Base-by-base conservation (phyloP, 2,329 filamentous ascomycete genomes). In the Cladosporium halotolerans region DNA sequence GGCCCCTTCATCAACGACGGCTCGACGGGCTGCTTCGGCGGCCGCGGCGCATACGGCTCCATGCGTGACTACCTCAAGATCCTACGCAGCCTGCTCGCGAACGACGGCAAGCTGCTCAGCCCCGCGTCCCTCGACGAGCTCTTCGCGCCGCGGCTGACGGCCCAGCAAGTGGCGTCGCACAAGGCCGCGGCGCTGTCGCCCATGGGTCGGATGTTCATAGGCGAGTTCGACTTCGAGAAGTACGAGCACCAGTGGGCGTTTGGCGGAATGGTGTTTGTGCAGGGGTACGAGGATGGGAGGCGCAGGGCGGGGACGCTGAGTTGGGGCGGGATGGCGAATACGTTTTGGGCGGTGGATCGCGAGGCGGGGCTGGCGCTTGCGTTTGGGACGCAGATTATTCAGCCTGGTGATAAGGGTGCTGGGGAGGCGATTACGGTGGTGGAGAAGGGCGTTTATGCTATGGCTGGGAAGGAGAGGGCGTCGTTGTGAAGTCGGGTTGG, bases 71-170 rank as follows among this genome's bases (percentile, higher is more conserved):
- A 76, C 54, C 56, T 75, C 48, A 71, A 71, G 34, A 62, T 81
- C 4, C 60, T 78, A 3, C 66, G 65, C 2, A 77, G 76, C 2
- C 60, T 82, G 1, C 66, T 80, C 0, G 62, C 65, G 1, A 73
- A 80, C 43, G 78, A 81, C 49, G 74, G 72, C 3, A 74, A 70
- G 40, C 57, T 82, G 0, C 68, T 82, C 6, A 69, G 64, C 16
- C 65, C 67, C 0, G 63, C 63, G 3, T 77, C 72, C 0, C 69
- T 75, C 0, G 67, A 73, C 1, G 58, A 68, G 41, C 71, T 82
- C 65, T 80, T 80, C 58, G 59, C 66, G 50, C 69, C 77, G 0
- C 78, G 78, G 42, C 70, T 82, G 0, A 65, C 57, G 3, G 52
- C 57, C 0, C 58, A 60, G 41, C 39, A 57, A 10, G 57, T 58